phyloP scores from a whole-genome alignment of 2,329 filamentous ascomycete genomes.

The Monosporascus sp. region DNA sequence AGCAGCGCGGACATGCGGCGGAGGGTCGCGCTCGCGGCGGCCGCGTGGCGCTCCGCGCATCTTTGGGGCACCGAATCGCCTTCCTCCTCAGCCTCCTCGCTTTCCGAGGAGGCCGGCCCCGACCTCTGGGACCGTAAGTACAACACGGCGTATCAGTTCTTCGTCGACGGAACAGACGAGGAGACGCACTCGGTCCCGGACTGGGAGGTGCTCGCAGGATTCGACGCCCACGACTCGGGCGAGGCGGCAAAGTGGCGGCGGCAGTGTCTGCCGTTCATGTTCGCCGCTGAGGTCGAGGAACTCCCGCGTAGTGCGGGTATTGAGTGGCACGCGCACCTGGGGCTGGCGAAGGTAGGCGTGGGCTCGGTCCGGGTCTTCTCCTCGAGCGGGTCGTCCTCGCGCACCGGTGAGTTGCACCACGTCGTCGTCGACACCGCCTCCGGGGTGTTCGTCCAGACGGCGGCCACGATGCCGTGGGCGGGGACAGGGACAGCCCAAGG shows the following conservation, averaged over 20 bases:
- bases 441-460: conserved; percentile 20
- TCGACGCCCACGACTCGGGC: conserved; percentile 25
- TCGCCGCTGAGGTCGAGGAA: conserved; percentile 68
- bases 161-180: conserved; percentile 21
- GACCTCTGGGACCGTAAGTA: conserved; percentile 67
- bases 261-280: conserved; percentile 55
- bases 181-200: conserved; percentile 39
- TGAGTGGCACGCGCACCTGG: conserved; percentile 76
- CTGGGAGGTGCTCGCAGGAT: conserved; percentile 38
- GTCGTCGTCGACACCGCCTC: conserved; percentile 14
- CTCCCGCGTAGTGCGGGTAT: conserved; percentile 69
- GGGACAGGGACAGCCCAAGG: neutral
- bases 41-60: conserved; percentile 45
- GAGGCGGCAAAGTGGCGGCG: conserved; percentile 17
- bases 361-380: conserved; percentile 17
- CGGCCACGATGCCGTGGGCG: conserved; percentile 4
- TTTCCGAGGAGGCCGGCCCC: conserved; percentile 34
- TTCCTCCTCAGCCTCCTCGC: too few species aligned
- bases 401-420: conserved; percentile 15
- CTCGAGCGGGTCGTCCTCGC: neutral
- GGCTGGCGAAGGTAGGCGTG: conserved; percentile 37
- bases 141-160: conserved; percentile 42
- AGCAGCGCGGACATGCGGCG: conserved; percentile 8
- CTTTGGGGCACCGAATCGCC: conserved; percentile 10
- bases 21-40: conserved; percentile 37